Evolutionary conservation across 768 basidiomycete genomes (phyloP).

Genomic region (Neoboletus subvelutipes): DNA sequence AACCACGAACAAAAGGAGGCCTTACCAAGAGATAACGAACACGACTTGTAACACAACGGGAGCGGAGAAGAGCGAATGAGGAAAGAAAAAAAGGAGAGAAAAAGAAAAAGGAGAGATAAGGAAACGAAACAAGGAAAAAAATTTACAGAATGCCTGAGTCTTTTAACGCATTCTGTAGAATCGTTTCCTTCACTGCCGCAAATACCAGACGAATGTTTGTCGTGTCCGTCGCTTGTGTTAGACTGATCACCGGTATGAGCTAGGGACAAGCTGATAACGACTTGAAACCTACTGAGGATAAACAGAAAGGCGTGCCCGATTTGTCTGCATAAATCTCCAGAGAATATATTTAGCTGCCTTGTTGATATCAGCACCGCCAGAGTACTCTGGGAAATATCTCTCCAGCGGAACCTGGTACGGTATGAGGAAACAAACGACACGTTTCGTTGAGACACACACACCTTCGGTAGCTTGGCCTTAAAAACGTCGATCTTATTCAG

Average conservation of each 20-base stretch:
- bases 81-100: neutral
- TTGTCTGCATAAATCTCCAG: slow-evolving; percentile 94
- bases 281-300: slow-evolving; percentile 78
- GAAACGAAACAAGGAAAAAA: neutral
- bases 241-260: slow-evolving; percentile 35
- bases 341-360: slow-evolving; percentile 94
- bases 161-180: slow-evolving; percentile 82
- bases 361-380: slow-evolving; percentile 85
- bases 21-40: slow-evolving; percentile 31
- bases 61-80: neutral
- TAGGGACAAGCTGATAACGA: neutral
- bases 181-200: slow-evolving; percentile 91
- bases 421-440: neutral
- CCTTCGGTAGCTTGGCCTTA: slow-evolving; percentile 68
- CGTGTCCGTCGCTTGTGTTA: slow-evolving; percentile 89
- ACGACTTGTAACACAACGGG: slow-evolving; percentile 11
- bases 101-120: neutral
- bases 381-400: slow-evolving; percentile 83
- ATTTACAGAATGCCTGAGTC: slow-evolving; percentile 77
- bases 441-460: neutral
- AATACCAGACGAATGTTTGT: slow-evolving; percentile 81
- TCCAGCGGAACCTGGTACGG: slow-evolving; percentile 63
- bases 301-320: slow-evolving; percentile 77
- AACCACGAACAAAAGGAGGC: neutral
- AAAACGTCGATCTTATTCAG: slow-evolving; percentile 77